phyloP scores from a whole-genome alignment of 225 moss, liverwort and hornwort genomes.

The Asterella californica region DNA sequence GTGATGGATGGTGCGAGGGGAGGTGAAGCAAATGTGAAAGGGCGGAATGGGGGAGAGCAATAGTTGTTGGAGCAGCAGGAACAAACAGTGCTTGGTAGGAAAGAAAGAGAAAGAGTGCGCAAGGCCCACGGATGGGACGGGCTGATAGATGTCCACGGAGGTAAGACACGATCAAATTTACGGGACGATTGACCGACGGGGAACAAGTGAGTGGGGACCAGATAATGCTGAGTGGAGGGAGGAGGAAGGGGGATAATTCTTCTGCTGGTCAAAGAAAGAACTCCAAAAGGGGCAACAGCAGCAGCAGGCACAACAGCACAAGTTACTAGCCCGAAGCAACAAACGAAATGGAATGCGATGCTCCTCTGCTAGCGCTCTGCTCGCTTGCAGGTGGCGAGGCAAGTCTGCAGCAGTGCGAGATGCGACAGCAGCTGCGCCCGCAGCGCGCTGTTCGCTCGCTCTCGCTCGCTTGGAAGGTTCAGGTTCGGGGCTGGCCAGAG shows the following conservation, averaged over 20 bases:
- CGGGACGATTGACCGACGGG: slow-evolving; percentile 23
- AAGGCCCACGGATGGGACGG: not conserved
- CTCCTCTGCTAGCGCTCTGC: not conserved
- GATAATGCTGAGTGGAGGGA: not conserved
- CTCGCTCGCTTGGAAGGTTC: not conserved
- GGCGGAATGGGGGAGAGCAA: not conserved
- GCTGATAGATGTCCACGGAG: slow-evolving; percentile 4
- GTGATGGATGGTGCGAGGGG: slow-evolving; percentile 2
- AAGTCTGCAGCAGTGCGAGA: not conserved
- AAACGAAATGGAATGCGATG: not conserved
- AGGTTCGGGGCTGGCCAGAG: not conserved
- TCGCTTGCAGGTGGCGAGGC: not conserved
- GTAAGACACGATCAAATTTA: slow-evolving; percentile 10
- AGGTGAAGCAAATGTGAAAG: not conserved
- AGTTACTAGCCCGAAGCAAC: no score
- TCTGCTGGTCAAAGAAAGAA: slow-evolving; percentile 10
- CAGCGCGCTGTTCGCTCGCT: not conserved
- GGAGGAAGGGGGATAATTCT: not conserved
- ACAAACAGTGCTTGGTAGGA: slow-evolving; percentile 7
- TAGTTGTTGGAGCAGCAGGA: not conserved
- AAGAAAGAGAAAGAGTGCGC: not conserved
- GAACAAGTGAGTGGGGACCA: slow-evolving; percentile 14
- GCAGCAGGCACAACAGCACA: not conserved
- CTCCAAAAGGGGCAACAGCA: not conserved
- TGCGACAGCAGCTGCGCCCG: not conserved